Evolutionary conservation across 2,329 filamentous ascomycete species (phyloP).

Genomic region (Lojkania enalia): DNA sequence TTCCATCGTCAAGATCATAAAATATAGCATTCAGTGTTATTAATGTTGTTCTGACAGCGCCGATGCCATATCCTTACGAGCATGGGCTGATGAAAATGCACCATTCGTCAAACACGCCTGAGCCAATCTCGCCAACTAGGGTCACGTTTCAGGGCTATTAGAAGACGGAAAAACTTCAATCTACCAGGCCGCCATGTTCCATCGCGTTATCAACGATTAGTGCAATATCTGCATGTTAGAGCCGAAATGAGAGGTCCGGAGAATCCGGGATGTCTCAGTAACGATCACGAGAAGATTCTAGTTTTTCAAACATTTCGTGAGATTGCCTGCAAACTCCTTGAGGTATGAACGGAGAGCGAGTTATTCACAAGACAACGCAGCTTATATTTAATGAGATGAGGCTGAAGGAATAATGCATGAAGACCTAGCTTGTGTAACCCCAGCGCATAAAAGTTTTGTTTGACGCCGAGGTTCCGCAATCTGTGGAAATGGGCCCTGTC

Average conservation of each 20-base stretch:
- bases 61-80: no score
- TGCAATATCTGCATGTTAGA: constrained; percentile 13
- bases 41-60: not conserved
- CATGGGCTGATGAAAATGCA: not conserved
- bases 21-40: not conserved
- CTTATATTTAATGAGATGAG: not conserved
- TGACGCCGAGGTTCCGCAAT: constrained; percentile 29
- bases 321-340: not conserved
- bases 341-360: not conserved
- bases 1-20: not conserved
- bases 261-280: not conserved
- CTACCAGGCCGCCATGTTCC: constrained; percentile 7
- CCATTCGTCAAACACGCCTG: constrained; percentile 1
- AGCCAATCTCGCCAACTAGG: constrained; percentile 19
- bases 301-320: no score
- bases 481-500: not conserved
- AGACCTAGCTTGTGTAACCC: not conserved
- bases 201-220: not conserved
- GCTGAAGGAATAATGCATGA: constrained; percentile 5
- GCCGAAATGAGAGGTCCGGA: constrained; percentile 11
- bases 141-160: constrained; percentile 22
- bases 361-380: not conserved
- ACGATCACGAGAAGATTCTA: no score
- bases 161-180: constrained; percentile 19
- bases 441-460: constrained; percentile 30